phyloP scores from a whole-genome alignment of 768 basidiomycete species.

The Macrolepiota fuliginosa region DNA sequence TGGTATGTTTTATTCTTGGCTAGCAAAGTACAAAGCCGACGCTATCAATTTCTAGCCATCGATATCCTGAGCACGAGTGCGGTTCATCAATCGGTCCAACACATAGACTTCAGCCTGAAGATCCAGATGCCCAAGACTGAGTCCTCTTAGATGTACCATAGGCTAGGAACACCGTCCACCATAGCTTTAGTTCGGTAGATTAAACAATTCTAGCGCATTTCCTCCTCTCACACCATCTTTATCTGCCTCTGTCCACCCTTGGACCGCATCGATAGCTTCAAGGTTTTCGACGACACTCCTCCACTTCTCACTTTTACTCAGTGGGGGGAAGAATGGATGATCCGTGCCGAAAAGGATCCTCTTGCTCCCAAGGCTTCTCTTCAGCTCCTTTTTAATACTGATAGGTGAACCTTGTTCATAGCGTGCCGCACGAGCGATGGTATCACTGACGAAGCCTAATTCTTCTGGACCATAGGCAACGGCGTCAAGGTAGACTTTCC shows the following conservation, averaged over 20 bases:
- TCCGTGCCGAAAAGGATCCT: conserved; percentile 83
- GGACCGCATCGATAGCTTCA: conserved; percentile 68
- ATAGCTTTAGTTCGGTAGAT: conserved; percentile 26
- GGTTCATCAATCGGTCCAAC: conserved; percentile 89
- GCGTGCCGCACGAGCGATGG: conserved; percentile 56
- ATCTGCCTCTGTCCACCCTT: conserved; percentile 57
- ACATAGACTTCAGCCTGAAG: conserved; percentile 97
- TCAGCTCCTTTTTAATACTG: conserved; percentile 9
- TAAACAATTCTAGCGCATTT: conserved; percentile 75
- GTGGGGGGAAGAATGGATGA: conserved; percentile 89
- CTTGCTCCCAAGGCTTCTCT: conserved; percentile 48
- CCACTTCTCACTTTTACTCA: conserved; percentile 70
- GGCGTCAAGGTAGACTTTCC: conserved; percentile 78
- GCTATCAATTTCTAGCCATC: conserved; percentile 57
- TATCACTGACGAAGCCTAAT: conserved; percentile 72
- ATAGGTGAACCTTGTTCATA: conserved; percentile 38
- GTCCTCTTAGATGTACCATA: background rate
- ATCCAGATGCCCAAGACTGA: conserved; percentile 62
- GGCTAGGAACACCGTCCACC: background rate
- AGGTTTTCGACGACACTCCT: conserved; percentile 83
- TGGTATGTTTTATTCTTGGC: conserved; percentile 45
- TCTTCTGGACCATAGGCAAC: conserved; percentile 90
- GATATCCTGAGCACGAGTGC: conserved; percentile 92
- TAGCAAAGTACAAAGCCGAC: background rate
- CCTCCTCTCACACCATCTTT: conserved; percentile 65